Conservation (phyloP, 1,284 basidiomycete species). For the Trichosporon sp. region DNA sequence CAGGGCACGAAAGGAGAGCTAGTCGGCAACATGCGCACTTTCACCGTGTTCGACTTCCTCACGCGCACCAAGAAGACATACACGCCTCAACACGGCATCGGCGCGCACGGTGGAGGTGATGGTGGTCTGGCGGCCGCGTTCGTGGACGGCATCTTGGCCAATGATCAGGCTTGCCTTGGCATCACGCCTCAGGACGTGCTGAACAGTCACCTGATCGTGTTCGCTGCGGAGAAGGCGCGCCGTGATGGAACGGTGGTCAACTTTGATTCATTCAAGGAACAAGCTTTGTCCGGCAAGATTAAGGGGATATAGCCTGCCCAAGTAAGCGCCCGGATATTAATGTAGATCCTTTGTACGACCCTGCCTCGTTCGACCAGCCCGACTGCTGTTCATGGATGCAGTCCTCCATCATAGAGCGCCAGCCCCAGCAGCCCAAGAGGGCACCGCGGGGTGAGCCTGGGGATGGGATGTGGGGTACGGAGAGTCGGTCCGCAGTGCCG, state of each 20-base stretch:
- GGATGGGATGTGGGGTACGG: neutral
- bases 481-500: neutral
- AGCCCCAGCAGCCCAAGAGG: no score
- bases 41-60: constrained; percentile 69
- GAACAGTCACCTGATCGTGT: constrained; percentile 71
- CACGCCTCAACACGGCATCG: constrained; percentile 57
- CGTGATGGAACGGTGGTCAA: constrained; percentile 62
- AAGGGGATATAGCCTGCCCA: neutral
- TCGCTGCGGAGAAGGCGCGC: constrained; percentile 73
- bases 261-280: constrained; percentile 36
- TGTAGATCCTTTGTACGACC: neutral
- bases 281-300: constrained; percentile 8
- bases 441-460: neutral
- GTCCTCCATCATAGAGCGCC: no score
- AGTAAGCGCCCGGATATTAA: neutral
- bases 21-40: constrained; percentile 68
- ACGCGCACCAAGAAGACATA: constrained; percentile 52
- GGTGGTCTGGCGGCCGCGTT: constrained; percentile 64
- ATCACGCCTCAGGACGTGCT: constrained; percentile 62
- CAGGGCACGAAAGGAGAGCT: constrained; percentile 79
- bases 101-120: constrained; percentile 77
- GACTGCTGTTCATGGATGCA: no score
- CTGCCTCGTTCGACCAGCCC: no score
- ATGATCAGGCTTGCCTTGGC: constrained; percentile 57
- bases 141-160: constrained; percentile 60